Evolutionary conservation across 2,329 filamentous ascomycete species (phyloP).

Genomic region (Rhinocladiella similis): DNA sequence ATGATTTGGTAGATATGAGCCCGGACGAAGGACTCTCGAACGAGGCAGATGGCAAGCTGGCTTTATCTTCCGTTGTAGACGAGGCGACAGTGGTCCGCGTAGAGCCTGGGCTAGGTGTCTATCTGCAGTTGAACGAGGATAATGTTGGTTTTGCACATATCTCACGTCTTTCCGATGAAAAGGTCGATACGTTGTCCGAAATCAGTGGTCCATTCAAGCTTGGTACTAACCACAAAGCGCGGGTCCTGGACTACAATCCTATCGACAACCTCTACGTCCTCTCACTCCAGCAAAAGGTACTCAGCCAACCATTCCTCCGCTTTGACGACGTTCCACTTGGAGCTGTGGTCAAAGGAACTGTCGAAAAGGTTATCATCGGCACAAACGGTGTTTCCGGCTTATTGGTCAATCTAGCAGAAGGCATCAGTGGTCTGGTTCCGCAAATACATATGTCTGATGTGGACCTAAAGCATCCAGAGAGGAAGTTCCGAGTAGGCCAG

Average conservation of each 20-base stretch:
- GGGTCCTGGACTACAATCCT: constrained; percentile 82
- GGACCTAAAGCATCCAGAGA: constrained; percentile 85
- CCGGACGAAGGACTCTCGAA: constrained; percentile 36
- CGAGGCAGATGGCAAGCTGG: constrained; percentile 55
- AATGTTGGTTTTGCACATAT: constrained; percentile 90
- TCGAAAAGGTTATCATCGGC: constrained; percentile 81
- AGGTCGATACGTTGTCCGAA: constrained; percentile 79
- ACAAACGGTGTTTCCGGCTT: constrained; percentile 77
- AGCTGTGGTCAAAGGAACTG: constrained; percentile 73
- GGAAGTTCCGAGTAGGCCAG: constrained; percentile 88
- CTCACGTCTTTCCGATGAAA: constrained; percentile 85
- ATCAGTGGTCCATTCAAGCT: constrained; percentile 75
- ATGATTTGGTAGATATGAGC: constrained; percentile 73
- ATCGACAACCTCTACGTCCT: constrained; percentile 83
- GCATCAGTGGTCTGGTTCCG: constrained; percentile 83
- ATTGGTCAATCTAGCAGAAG: constrained; percentile 79
- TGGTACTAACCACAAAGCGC: constrained; percentile 75
- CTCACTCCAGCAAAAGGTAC: constrained; percentile 76
- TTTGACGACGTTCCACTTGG: constrained; percentile 86
- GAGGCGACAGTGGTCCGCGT: constrained; percentile 80
- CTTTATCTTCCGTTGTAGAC: constrained; percentile 69
- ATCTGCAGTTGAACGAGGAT: constrained; percentile 68
- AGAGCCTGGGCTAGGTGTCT: constrained; percentile 77
- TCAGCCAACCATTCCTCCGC: constrained; percentile 87
- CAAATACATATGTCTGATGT: constrained; percentile 88